A percentile compares a stretch with the other conserved stretches of the same genome.
phyloP scores from a whole-genome alignment of 2,329 filamentous ascomycete genomes.

The Trichoderma afroharzianum region DNA sequence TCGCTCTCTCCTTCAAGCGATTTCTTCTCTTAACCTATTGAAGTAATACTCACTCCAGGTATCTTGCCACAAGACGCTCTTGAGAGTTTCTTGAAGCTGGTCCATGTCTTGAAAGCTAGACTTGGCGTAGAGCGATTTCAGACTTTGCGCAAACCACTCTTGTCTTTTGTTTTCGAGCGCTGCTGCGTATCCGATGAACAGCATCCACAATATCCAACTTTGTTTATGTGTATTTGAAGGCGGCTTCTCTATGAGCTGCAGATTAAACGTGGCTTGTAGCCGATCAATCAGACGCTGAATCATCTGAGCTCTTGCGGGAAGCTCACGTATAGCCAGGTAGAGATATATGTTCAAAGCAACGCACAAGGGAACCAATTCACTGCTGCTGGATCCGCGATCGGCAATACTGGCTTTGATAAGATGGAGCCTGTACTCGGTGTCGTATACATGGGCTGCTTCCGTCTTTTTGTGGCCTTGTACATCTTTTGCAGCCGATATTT shows the following conservation, averaged over 20 bases:
- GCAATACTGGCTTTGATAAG: neutral
- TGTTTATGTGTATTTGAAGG: neutral
- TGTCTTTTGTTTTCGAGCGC: neutral
- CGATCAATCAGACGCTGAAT: neutral
- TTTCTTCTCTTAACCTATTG: neutral
- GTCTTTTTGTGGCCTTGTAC: neutral
- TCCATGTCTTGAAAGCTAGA: neutral
- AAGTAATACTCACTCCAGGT: neutral
- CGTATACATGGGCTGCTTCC: neutral
- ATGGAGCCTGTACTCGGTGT: slow-evolving; percentile 7
- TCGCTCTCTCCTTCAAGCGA: neutral
- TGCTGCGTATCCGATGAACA: slow-evolving; percentile 8
- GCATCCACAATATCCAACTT: neutral
- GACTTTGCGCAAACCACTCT: neutral
- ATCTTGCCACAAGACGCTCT: slow-evolving; percentile 1
- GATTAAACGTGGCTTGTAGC: neutral
- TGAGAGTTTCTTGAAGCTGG: neutral
- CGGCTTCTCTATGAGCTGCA: neutral
- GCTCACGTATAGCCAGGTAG: slow-evolving; percentile 5
- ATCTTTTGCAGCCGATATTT: neutral
- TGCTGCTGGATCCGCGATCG: neutral
- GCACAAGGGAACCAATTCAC: neutral
- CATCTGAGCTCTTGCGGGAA: neutral
- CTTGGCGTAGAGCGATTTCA: neutral
- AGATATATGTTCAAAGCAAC: slow-evolving; percentile 3